Conservation (phyloP, 1,284 basidiomycete genomes). For the Laetiporus sulphureus region DNA sequence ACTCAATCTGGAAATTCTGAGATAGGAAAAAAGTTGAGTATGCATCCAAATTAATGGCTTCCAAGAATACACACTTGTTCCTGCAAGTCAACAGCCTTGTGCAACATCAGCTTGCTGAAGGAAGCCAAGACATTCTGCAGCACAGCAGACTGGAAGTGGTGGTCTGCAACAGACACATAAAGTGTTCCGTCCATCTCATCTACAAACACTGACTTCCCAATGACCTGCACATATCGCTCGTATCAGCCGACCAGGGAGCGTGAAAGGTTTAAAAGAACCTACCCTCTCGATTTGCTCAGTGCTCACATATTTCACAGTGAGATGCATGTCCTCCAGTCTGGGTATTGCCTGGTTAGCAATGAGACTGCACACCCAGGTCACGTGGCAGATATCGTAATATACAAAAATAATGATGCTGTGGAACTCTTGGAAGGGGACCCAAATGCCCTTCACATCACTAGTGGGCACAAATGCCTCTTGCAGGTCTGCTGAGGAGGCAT, state of each 20-base stretch:
- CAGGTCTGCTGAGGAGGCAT: slow-evolving; percentile 9
- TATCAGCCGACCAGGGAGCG: not conserved
- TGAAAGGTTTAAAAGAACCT: no score
- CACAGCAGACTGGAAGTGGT: slow-evolving; percentile 11
- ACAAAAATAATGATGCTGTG: slow-evolving; percentile 50
- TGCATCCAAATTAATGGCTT: not conserved
- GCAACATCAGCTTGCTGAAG: slow-evolving; percentile 19
- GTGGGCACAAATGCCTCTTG: slow-evolving; percentile 12
- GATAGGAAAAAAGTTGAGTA: slow-evolving; percentile 1
- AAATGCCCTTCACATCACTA: slow-evolving; percentile 41
- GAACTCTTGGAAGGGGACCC: slow-evolving; percentile 38
- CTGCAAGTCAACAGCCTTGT: slow-evolving; percentile 12
- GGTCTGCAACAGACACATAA: slow-evolving; percentile 29
- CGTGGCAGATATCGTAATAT: slow-evolving; percentile 56
- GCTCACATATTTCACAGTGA: slow-evolving; percentile 12
- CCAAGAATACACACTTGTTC: slow-evolving; percentile 12
- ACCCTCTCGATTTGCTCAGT: slow-evolving; percentile 14
- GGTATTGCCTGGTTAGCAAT: slow-evolving; percentile 15
- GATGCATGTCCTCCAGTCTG: slow-evolving; percentile 14
- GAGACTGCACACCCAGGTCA: slow-evolving; percentile 36
- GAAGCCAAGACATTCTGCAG: slow-evolving; percentile 16
- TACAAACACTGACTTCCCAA: slow-evolving; percentile 32
- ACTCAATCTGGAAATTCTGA: slow-evolving; percentile 52
- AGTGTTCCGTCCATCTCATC: slow-evolving; percentile 36
- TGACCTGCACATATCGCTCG: slow-evolving; percentile 25